Evolutionary conservation across 345 rosid species (phyloP).

Genomic region (Diplotaxis tenuifolia): DNA sequence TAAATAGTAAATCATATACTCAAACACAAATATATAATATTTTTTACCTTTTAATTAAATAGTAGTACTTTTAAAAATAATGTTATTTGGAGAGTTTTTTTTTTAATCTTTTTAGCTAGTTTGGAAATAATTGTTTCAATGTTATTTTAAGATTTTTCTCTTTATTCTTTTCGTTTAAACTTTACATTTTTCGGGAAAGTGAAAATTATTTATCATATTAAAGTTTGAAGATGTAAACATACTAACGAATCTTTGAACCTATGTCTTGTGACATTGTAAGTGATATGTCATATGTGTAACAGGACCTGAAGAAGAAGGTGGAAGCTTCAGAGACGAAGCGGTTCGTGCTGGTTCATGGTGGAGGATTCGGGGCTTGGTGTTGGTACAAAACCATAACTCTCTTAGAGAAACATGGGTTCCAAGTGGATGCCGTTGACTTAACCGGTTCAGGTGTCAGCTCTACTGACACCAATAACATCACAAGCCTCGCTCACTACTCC

Average conservation of each 20-base stretch:
- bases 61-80: too few species aligned
- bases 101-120: too few species aligned
- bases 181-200: neutral
- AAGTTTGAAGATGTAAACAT: neutral
- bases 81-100: too few species aligned
- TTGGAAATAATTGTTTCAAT: too few species aligned
- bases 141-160: too few species aligned
- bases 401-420: constrained; percentile 52
- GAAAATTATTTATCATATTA: neutral
- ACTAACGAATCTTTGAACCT: neutral
- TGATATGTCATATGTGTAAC: neutral
- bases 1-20: too few species aligned
- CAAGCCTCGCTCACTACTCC: constrained; percentile 76
- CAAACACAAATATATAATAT: too few species aligned
- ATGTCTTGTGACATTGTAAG: constrained; percentile 12
- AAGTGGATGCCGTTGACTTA: constrained; percentile 63
- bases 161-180: neutral
- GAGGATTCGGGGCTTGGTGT: constrained; percentile 90
- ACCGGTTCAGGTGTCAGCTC: constrained; percentile 60
- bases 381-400: constrained; percentile 80
- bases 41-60: too few species aligned
- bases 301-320: constrained; percentile 36
- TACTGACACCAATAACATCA: constrained; percentile 53
- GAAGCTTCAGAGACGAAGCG: constrained; percentile 51
- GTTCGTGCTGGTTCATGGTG: constrained; percentile 76